Conservation (phyloP, 768 basidiomycete genomes). For the Clitopilus passeckerianus region DNA sequence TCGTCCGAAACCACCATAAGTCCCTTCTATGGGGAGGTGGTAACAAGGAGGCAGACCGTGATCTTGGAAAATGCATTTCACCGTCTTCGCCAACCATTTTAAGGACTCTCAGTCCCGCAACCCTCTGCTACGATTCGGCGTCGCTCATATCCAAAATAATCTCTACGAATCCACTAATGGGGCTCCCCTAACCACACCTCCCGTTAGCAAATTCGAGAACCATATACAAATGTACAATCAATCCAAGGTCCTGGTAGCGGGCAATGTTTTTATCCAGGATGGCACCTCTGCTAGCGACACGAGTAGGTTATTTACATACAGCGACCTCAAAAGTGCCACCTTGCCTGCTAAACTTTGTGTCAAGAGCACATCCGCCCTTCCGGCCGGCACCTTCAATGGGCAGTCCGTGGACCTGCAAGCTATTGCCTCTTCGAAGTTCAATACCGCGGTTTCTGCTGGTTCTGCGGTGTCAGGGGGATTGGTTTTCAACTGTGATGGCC, state of each 20-base stretch:
- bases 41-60: slow-evolving; percentile 10
- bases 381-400: slow-evolving; percentile 8
- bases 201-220: slow-evolving; percentile 11
- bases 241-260: slow-evolving; percentile 10
- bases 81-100: slow-evolving; percentile 10
- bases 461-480: neutral
- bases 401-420: neutral
- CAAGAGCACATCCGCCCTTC: slow-evolving; percentile 2
- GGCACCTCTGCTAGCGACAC: slow-evolving; percentile 8
- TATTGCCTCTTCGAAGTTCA: neutral
- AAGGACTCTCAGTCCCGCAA: slow-evolving; percentile 11
- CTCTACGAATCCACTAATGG: slow-evolving; percentile 9
- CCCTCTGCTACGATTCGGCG: slow-evolving; percentile 13
- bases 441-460: neutral
- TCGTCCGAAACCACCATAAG: slow-evolving; percentile 14
- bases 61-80: slow-evolving; percentile 13
- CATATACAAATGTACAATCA: slow-evolving; percentile 9
- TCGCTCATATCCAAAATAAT: slow-evolving; percentile 12
- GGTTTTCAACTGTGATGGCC: neutral
- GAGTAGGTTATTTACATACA: slow-evolving; percentile 9
- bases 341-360: slow-evolving; percentile 10
- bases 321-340: slow-evolving; percentile 8
- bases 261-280: slow-evolving; percentile 13
- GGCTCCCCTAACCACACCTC: neutral
- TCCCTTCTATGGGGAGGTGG: slow-evolving; percentile 11